Evolutionary conservation across 495 filamentous ascomycete genomes (phyloP).

Genomic region (Cercophora samala): DNA sequence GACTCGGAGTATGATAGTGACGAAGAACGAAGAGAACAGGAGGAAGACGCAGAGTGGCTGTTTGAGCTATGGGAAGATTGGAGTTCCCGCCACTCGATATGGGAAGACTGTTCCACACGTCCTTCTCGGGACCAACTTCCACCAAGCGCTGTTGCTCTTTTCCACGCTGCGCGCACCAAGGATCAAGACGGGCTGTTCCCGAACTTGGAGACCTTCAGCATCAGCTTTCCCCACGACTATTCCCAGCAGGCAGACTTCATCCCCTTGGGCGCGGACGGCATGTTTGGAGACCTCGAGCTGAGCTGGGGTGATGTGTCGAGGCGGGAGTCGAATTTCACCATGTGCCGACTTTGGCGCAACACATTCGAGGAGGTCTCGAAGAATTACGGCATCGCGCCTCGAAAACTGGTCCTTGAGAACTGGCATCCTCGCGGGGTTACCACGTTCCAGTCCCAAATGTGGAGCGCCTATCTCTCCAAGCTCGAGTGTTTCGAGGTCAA

Average conservation of each 20-base stretch:
- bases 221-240: constrained; percentile 11
- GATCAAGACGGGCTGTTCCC: not conserved
- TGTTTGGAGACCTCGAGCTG: not conserved
- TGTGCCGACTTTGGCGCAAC: constrained; percentile 8
- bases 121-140: not conserved
- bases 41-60: not conserved
- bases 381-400: not conserved
- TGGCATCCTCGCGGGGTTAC: constrained; percentile 1
- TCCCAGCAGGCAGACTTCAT: not conserved
- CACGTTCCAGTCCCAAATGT: not conserved
- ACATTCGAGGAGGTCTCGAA: not conserved
- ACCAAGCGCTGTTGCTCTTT: not conserved
- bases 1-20: not conserved
- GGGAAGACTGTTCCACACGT: not conserved
- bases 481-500: not conserved
- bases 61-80: not conserved
- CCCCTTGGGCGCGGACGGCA: not conserved
- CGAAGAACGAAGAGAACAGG: not conserved
- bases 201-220: not conserved
- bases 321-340: not conserved
- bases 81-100: not conserved
- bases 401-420: constrained; percentile 1
- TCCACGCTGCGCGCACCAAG: not conserved
- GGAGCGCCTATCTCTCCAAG: not conserved
- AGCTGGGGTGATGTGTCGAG: not conserved